Evolutionary conservation across 148 eudicot species (phyloP), one percentile per base, ranked within the genome.

Genomic region (Cornus kousa): DNA sequence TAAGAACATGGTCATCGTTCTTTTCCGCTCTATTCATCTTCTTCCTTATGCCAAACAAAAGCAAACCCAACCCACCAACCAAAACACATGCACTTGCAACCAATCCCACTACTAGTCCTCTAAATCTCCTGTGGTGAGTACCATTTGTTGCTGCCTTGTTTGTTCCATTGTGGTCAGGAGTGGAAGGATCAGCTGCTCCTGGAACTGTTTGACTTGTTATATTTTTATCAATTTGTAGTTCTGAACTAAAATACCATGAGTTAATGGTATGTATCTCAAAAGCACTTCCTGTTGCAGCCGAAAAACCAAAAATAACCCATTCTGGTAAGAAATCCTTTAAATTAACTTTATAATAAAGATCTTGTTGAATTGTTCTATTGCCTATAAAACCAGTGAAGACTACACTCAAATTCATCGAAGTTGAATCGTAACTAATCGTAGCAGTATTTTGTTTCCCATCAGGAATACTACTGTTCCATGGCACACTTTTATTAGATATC

Each of bases 211-310:
- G 59, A 53, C 4, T 53, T 12, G 59, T 53, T 12, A 11, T 16
- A 53, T 12, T 53, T 12, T 43, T 13, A 31, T 31, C 33, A 8
- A 39, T 8, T 24, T 57, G 50, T 33, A 82, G 31, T 43, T 0
- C 53, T 19, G 84, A 82, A 43, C 71, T 78, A 33, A 74, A 82
- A 24, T 50, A 24, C 85, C 85, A 82, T 2, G 81, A 78, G 20
- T n/a, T 7, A 50, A 77, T 37, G 3, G 46, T 57, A 28, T 70
- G 73, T 4, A 32, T 50, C 24, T 53, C 80, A 11, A 33, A 19
- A 16, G 0, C 0, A n/a, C 9, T 20, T 20, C 80, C 80, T 19
- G 74, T 77, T 11, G 80, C 73, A 39, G 74, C 80, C 10, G 80
- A 69, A 28, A 77, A 69, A 3, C 80, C 74, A 24, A 70, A 32